Evolutionary conservation across 345 rosid species (phyloP).

Genomic region (Citrus cavaleriei): DNA sequence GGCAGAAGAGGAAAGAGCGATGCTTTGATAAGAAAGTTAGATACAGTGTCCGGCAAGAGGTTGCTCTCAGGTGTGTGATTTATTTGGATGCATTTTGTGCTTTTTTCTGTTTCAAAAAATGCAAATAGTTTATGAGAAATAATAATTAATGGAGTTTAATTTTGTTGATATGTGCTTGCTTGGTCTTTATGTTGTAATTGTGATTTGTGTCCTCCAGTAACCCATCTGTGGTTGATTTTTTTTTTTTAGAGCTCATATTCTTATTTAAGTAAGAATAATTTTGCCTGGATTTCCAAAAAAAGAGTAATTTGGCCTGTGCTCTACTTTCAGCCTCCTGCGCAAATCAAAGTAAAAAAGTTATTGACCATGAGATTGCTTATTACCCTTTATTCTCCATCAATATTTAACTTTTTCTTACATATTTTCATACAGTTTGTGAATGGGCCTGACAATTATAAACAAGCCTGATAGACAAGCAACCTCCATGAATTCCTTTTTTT

Average conservation of each 20-base stretch:
- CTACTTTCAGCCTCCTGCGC: not conserved
- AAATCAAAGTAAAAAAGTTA: not conserved
- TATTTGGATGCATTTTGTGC: not conserved
- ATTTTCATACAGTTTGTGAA: not conserved
- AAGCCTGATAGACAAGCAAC: not conserved
- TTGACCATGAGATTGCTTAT: not conserved
- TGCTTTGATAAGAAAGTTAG: conserved; percentile 94
- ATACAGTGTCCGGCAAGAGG: conserved; percentile 96
- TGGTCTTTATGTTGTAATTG: not conserved
- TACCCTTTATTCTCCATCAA: not conserved
- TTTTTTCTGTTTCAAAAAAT: not conserved
- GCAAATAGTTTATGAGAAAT: not conserved
- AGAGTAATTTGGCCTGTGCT: not conserved
- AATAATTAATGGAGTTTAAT: not conserved
- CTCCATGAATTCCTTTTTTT: not conserved
- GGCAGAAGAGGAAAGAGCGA: conserved; percentile 91
- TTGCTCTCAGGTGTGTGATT: conserved; percentile 70
- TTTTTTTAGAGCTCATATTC: not conserved
- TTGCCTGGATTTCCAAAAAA: not conserved
- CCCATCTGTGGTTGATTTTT: not conserved
- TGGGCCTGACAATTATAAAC: not conserved
- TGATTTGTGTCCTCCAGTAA: not conserved
- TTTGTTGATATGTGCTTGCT: not conserved
- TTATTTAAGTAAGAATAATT: not conserved
- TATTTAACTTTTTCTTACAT: not conserved